Evolutionary conservation across 208 protist species (phyloP), one percentile per base, ranked within the genome.

Genomic region (Leishmania major): DNA sequence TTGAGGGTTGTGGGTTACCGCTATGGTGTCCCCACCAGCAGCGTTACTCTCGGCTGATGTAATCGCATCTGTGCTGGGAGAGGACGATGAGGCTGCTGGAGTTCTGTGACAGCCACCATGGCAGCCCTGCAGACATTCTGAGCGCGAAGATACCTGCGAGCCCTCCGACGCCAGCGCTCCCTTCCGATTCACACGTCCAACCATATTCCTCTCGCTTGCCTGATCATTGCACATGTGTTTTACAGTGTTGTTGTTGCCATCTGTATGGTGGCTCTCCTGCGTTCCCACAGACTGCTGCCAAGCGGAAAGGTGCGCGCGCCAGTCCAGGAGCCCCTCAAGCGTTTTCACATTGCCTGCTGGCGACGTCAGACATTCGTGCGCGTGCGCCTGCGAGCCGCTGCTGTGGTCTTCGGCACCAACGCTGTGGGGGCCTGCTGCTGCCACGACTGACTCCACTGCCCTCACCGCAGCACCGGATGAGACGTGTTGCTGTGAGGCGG

Each of bases 301-400:
- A 5, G 40, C 69, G 1, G 81, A 77, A 11, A 84, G 75, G 70
- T 77, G 81, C 35, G 81, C 3, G 45, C 81, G 75, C 81, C 81
- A 84, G 19, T 49, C 51, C 25, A 84, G 17, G 3, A 84, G 66
- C 1, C 78, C 76, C 3, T 51, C 17, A 31, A 84, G 76, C 45
- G 81, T 84, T 13, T 73, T 71, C 0, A 84, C 76, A 37, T 84
- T 69, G 0, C 75, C 59, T 1, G 47, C 70, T 2, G 75, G 67
- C 7, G 75, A 77, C 28, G 28, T 17, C 2, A 67, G 74, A 43
- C 28, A 37, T 22, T 37, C 1, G 49, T 28, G 72, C 17, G 72
- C 7, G 25, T 37, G 49, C 72, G 72, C n/a, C 49, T 53, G 72
- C n/a, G 49, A 25, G 49, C 2, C 4, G 28, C 49, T 31, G 11